Percentiles rank a stretch among this genome's conserved stretches.
phyloP scores from a whole-genome alignment of 805 yeast species.

The Suhomyces pyralidae region DNA sequence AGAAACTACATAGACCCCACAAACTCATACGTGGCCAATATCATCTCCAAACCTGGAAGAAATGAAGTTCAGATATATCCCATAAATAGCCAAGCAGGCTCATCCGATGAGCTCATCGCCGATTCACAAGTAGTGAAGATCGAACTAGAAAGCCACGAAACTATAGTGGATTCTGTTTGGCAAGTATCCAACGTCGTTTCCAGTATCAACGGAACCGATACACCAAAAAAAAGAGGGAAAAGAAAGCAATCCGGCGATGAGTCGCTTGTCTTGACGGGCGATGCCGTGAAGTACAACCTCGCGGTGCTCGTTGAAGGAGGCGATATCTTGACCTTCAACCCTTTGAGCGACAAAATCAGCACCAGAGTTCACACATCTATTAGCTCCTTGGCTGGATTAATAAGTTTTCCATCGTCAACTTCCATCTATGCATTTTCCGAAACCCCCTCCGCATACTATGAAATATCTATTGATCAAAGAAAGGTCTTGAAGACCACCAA shows the following conservation, averaged over 20 bases:
- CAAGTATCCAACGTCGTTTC: conserved; percentile 8
- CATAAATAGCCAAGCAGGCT: conserved; percentile 12
- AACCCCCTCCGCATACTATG: conserved; percentile 12
- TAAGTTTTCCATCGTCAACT: conserved; percentile 4
- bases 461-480: conserved; percentile 27
- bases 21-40: conserved; percentile 33
- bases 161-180: conserved; percentile 39
- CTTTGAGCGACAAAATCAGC: conserved; percentile 36
- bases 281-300: conserved; percentile 15
- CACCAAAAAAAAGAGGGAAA: conserved; percentile 21
- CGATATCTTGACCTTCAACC: conserved; percentile 44
- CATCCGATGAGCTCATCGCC: conserved; percentile 8
- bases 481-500: conserved; percentile 16
- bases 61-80: conserved; percentile 46
- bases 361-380: conserved; percentile 30
- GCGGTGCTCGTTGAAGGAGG: conserved; percentile 34
- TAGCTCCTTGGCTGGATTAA: conserved; percentile 15
- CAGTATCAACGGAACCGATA: conserved; percentile 7
- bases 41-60: conserved; percentile 42
- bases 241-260: conserved; percentile 5
- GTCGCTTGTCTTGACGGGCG: not conserved
- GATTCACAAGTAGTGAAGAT: conserved; percentile 25
- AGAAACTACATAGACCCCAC: conserved; percentile 22
- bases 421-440: conserved; percentile 24
- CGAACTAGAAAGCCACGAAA: conserved; percentile 42